These are phyloP conservation scores for Elsinoe necatrix DNA, from an alignment of 2,329 filamentous ascomycete genomes.

Conservation along the genomic window DNA sequence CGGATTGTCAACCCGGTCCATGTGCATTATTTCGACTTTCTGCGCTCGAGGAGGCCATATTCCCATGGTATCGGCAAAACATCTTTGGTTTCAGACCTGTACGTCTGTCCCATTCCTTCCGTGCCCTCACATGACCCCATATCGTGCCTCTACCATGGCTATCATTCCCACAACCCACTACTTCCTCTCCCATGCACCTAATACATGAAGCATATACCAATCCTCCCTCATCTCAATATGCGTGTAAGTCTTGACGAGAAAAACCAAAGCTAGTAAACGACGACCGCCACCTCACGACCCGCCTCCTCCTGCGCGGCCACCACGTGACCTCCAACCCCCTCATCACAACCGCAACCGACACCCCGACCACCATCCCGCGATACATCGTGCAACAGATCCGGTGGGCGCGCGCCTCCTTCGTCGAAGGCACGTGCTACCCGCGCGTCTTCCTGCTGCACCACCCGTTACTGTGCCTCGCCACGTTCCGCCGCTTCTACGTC, in stretches of 20 bases:
- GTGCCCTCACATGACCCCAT: too few species aligned
- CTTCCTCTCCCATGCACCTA: too few species aligned
- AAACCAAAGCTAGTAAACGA: slow-evolving; percentile 1
- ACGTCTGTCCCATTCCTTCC: neutral
- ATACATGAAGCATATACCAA: too few species aligned
- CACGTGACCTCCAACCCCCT: neutral
- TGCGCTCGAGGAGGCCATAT: neutral
- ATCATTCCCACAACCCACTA: too few species aligned
- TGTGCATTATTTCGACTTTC: neutral
- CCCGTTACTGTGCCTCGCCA: slow-evolving; percentile 2
- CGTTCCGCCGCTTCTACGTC: slow-evolving; percentile 9
- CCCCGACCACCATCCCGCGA: slow-evolving; percentile 1
- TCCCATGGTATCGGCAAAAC: neutral
- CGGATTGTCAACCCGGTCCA: slow-evolving; percentile 1
- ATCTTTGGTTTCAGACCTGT: slow-evolving; percentile 5
- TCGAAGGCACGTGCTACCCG: slow-evolving; percentile 6
- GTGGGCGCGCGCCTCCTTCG: slow-evolving; percentile 12
- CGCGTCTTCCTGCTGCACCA: slow-evolving; percentile 12
- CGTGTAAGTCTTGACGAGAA: neutral
- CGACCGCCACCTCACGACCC: slow-evolving; percentile 13
- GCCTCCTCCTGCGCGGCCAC: slow-evolving; percentile 3
- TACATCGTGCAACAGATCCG: slow-evolving; percentile 12
- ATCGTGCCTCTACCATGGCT: too few species aligned
- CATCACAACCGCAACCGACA: slow-evolving; percentile 8
- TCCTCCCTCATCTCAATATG: neutral